A percentile compares a stretch with the other conserved stretches of the same genome.
Evolutionary conservation across 352 stramenopile species (phyloP).

Genomic region (Elongisporangium prolatum): DNA sequence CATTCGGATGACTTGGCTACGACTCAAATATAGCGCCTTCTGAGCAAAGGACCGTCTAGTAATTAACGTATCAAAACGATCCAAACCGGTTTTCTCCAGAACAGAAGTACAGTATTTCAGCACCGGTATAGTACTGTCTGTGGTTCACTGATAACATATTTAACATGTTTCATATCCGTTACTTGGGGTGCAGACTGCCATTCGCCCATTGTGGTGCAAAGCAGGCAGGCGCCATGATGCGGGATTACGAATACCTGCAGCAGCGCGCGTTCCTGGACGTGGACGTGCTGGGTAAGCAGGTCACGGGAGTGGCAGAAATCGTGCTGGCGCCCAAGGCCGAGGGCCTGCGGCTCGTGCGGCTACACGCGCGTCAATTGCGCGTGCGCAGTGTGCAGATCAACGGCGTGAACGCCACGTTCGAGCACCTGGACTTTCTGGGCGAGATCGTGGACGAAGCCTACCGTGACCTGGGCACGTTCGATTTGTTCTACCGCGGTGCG

Average conservation of each 20-base stretch:
- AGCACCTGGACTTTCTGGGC: slow-evolving; percentile 75
- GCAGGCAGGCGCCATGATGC: slow-evolving; percentile 42
- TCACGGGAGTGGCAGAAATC: slow-evolving; percentile 66
- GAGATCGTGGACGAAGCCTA: slow-evolving; percentile 80
- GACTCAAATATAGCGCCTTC: no score
- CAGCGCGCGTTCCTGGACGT: slow-evolving; percentile 74
- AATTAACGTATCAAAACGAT: no score
- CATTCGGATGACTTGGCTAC: no score
- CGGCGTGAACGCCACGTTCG: slow-evolving; percentile 49
- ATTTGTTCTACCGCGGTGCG: slow-evolving; percentile 80
- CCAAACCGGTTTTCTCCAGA: neutral
- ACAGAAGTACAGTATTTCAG: no score
- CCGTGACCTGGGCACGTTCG: slow-evolving; percentile 71
- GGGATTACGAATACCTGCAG: slow-evolving; percentile 83
- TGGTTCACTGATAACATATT: neutral
- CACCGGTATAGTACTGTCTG: no score
- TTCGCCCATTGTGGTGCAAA: neutral
- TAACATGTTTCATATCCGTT: neutral
- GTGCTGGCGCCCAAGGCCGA: slow-evolving; percentile 56
- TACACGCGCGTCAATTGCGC: slow-evolving; percentile 71
- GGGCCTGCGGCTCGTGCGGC: slow-evolving; percentile 50
- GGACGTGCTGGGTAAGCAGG: slow-evolving; percentile 58
- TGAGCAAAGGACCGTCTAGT: no score
- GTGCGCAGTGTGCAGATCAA: slow-evolving; percentile 56
- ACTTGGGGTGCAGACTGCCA: neutral